Conservation (phyloP, 306 rosid species). For the Acacia confusa region DNA sequence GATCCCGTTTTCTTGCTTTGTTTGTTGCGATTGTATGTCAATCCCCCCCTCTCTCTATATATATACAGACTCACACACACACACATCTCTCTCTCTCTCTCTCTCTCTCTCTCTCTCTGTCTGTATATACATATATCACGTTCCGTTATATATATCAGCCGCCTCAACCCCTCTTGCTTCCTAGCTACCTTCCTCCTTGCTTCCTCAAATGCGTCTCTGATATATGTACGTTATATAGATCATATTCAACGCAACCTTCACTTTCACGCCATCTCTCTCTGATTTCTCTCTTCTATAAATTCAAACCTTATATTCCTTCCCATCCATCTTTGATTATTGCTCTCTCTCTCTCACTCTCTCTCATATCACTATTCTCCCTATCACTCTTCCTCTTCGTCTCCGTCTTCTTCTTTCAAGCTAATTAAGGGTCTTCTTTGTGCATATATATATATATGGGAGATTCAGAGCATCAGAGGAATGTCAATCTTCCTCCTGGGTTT, state of each 20-base stretch:
- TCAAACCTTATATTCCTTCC: constrained; percentile 19
- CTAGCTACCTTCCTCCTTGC: background rate
- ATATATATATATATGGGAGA: constrained; percentile 43
- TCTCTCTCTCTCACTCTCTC: background rate
- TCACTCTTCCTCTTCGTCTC: background rate
- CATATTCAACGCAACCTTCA: constrained; percentile 35
- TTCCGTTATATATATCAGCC: constrained; percentile 46
- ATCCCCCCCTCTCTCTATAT: background rate
- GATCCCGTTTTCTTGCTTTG: constrained; percentile 35
- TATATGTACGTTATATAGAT: background rate
- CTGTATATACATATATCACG: constrained; percentile 20
- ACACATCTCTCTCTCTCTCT: background rate
- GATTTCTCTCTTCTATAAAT: constrained; percentile 41
- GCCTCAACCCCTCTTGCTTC: constrained; percentile 32
- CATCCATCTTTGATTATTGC: background rate
- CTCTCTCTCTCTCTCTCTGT: background rate
- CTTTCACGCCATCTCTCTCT: constrained; percentile 43
- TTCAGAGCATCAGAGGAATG: constrained; percentile 31
- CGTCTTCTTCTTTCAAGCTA: background rate
- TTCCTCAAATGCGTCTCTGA: background rate
- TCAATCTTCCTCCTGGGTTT: constrained; percentile 85
- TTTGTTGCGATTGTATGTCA: background rate
- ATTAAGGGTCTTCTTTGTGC: background rate
- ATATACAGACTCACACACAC: too few relatives aligned
- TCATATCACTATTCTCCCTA: background rate